Percentiles rank a stretch among this genome's conserved stretches.
Conservation (phyloP, 2,329 filamentous ascomycete species). For the Ascosphaera aggregata region DNA sequence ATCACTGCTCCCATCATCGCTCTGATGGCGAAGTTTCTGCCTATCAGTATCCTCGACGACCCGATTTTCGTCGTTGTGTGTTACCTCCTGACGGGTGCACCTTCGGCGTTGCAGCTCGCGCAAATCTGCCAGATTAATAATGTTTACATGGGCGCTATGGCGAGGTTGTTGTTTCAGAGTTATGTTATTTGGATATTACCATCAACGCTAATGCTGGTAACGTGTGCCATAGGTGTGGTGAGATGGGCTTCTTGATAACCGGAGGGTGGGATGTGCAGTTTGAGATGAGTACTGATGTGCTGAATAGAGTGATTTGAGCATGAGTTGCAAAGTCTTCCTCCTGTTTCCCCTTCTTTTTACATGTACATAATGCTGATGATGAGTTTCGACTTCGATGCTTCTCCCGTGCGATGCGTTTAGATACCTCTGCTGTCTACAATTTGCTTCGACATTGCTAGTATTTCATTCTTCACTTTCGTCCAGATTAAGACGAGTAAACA, state of each 20-base stretch:
- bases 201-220: slow-evolving; percentile 71
- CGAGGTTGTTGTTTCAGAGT: slow-evolving; percentile 79
- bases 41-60: slow-evolving; percentile 84
- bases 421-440: no score
- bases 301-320: no score
- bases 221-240: slow-evolving; percentile 77
- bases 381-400: no score
- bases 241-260: slow-evolving; percentile 53
- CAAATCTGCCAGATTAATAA: slow-evolving; percentile 98
- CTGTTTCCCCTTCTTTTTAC: no score
- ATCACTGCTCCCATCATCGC: slow-evolving; percentile 85
- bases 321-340: no score
- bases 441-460: no score
- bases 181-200: slow-evolving; percentile 95
- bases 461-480: no score
- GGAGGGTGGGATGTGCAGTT: no score
- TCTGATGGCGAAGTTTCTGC: slow-evolving; percentile 68
- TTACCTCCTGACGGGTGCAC: slow-evolving; percentile 85
- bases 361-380: no score
- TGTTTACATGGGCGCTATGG: slow-evolving; percentile 90
- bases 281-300: no score
- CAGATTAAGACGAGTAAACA: no score
- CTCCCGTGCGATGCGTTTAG: no score
- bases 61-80: slow-evolving; percentile 97
- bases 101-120: slow-evolving; percentile 77